Conservation (phyloP, 768 basidiomycete genomes). For the Russula olivacea region DNA sequence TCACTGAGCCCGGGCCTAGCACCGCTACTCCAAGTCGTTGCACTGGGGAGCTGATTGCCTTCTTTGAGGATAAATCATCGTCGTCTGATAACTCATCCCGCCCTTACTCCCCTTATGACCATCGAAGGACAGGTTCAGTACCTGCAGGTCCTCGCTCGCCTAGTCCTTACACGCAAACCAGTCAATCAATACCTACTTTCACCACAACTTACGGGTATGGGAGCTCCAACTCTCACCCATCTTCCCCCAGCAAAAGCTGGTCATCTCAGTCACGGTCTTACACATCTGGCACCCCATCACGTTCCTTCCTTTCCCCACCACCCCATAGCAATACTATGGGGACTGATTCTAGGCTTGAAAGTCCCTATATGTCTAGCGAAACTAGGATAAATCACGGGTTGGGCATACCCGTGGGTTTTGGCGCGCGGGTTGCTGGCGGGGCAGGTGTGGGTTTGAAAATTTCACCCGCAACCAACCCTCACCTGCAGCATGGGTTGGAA, state of each 20-base stretch:
- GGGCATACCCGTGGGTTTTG: no score
- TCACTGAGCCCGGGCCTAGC: slow-evolving; percentile 46
- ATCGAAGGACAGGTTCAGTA: slow-evolving; percentile 49
- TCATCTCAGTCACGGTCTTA: slow-evolving; percentile 31
- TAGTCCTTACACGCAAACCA: slow-evolving; percentile 35
- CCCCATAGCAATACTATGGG: slow-evolving; percentile 30
- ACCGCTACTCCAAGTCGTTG: slow-evolving; percentile 45
- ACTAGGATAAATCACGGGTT: no score
- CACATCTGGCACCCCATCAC: slow-evolving; percentile 9
- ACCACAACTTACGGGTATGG: slow-evolving; percentile 35
- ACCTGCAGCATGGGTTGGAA: no score
- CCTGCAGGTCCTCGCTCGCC: slow-evolving; percentile 36
- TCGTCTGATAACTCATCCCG: slow-evolving; percentile 31
- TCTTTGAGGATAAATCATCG: slow-evolving; percentile 56
- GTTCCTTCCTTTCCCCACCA: slow-evolving; percentile 47
- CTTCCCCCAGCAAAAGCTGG: slow-evolving; percentile 45
- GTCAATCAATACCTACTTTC: slow-evolving; percentile 39
- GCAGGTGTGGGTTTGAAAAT: no score
- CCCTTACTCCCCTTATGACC: slow-evolving; percentile 34
- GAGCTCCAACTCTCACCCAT: slow-evolving; percentile 41
- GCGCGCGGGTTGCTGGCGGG: no score
- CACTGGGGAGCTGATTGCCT: slow-evolving; percentile 65
- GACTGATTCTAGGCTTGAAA: slow-evolving; percentile 34
- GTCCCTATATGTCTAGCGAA: slow-evolving; percentile 28
- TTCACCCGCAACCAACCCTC: no score